A percentile compares a stretch with the other conserved stretches of the same genome.
Evolutionary conservation across 148 eudicot genomes (phyloP).

Genomic region (Rhododendron ferrugineum): DNA sequence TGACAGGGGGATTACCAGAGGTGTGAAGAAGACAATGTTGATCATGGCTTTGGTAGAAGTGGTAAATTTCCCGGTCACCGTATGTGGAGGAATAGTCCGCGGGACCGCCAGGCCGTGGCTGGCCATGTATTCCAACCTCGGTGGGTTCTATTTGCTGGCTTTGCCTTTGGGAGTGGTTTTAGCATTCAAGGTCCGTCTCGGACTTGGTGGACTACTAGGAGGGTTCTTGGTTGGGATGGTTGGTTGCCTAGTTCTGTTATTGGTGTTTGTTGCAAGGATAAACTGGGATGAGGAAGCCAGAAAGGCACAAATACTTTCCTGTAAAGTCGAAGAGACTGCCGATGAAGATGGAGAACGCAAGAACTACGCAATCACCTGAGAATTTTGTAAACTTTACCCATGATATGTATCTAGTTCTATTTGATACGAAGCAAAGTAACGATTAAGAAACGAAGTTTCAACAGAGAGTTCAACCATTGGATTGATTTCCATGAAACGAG

Average conservation of each 20-base stretch:
- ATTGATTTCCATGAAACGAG: background rate
- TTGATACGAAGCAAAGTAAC: background rate
- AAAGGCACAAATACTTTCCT: conserved; percentile 57
- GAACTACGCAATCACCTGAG: background rate
- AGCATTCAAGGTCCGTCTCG: conserved; percentile 55
- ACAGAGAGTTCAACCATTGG: background rate
- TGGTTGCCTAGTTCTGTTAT: conserved; percentile 48
- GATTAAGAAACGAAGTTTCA: background rate
- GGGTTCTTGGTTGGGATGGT: conserved; percentile 68
- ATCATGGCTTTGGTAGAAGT: conserved; percentile 66
- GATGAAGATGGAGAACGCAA: conserved; percentile 10
- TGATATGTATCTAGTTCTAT: background rate
- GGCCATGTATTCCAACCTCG: conserved; percentile 57
- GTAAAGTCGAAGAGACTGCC: conserved; percentile 4
- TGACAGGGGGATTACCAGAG: conserved; percentile 38
- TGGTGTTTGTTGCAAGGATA: conserved; percentile 56
- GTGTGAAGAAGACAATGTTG: conserved; percentile 63
- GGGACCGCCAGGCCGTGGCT: conserved; percentile 79
- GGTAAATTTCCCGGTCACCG: conserved; percentile 63
- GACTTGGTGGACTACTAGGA: conserved; percentile 53
- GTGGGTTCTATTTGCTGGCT: conserved; percentile 78
- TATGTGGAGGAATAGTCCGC: conserved; percentile 70
- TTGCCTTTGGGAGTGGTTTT: conserved; percentile 56
- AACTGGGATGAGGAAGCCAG: conserved; percentile 60
- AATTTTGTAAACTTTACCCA: background rate